phyloP scores from a whole-genome alignment of 2,329 filamentous ascomycete genomes.

The Phoma herbarum region DNA sequence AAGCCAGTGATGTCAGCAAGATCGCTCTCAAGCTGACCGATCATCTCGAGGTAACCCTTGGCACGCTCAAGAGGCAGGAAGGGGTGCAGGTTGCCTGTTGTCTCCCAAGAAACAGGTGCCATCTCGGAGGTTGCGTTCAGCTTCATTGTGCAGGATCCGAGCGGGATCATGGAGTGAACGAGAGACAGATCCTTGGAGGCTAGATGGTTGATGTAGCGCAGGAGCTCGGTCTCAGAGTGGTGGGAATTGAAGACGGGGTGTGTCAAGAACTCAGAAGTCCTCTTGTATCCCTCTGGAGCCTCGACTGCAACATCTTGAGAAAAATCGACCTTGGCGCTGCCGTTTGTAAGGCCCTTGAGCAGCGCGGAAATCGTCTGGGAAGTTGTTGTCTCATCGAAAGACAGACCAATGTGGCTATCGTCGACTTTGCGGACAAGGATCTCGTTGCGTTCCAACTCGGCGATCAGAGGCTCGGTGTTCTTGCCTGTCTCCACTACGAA shows the following conservation, averaged over 20 bases:
- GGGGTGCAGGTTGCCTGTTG: slow-evolving; percentile 83
- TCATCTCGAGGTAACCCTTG: slow-evolving; percentile 74
- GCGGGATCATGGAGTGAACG: slow-evolving; percentile 96
- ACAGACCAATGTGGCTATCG: slow-evolving; percentile 72
- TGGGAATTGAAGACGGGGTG: slow-evolving; percentile 95
- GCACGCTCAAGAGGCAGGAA: slow-evolving; percentile 72
- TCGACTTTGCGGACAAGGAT: slow-evolving; percentile 72
- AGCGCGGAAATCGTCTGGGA: slow-evolving; percentile 66
- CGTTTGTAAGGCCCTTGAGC: slow-evolving; percentile 57
- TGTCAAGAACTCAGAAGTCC: slow-evolving; percentile 79
- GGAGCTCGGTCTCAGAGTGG: slow-evolving; percentile 92
- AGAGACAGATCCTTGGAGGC: slow-evolving; percentile 94
- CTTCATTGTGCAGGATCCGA: slow-evolving; percentile 99
- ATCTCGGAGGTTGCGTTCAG: slow-evolving; percentile 94
- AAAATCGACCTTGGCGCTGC: slow-evolving; percentile 23
- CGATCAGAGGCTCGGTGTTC: slow-evolving; percentile 62
- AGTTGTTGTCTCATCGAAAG: slow-evolving; percentile 77
- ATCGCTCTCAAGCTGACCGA: slow-evolving; percentile 76
- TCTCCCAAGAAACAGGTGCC: slow-evolving; percentile 80
- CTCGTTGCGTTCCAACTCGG: slow-evolving; percentile 60
- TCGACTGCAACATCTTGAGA: slow-evolving; percentile 29
- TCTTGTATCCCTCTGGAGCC: slow-evolving; percentile 66
- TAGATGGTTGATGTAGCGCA: slow-evolving; percentile 92
- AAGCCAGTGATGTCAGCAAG: slow-evolving; percentile 87
- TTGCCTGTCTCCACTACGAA: slow-evolving; percentile 68